Percentiles rank a stretch among this genome's conserved stretches.
These are phyloP conservation scores for Trichoderma pleuroti DNA, from an alignment of 2,329 filamentous ascomycete species.

Conservation along the genomic window DNA sequence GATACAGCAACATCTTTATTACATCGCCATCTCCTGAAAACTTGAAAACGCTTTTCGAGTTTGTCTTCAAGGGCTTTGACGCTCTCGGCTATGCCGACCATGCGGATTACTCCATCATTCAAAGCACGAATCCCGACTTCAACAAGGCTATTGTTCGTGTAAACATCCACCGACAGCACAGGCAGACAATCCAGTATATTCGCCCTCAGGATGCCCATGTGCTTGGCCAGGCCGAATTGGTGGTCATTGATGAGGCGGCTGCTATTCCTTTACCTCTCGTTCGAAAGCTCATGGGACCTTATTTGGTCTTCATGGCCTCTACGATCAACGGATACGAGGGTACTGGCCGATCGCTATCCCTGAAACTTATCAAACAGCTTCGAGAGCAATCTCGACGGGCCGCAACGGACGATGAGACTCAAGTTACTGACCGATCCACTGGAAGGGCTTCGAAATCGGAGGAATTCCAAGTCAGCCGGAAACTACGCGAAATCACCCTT, in stretches of 20 bases:
- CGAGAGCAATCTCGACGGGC: slow-evolving; percentile 81
- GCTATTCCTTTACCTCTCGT: slow-evolving; percentile 93
- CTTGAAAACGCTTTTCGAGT: slow-evolving; percentile 96
- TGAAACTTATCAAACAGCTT: slow-evolving; percentile 96
- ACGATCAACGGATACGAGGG: slow-evolving; percentile 99
- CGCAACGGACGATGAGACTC: slow-evolving; percentile 53
- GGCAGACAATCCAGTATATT: slow-evolving; percentile 98
- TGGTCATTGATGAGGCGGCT: slow-evolving; percentile 96
- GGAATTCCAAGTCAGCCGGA: slow-evolving; percentile 65
- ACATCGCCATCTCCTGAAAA: slow-evolving; percentile 97
- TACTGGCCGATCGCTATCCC: slow-evolving; percentile 86
- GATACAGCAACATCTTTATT: slow-evolving; percentile 99
- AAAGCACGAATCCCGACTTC: slow-evolving; percentile 97
- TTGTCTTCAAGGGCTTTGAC: slow-evolving; percentile 97
- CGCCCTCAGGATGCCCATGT: slow-evolving; percentile 94
- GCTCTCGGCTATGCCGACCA: slow-evolving; percentile 91
- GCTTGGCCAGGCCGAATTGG: slow-evolving; percentile 86
- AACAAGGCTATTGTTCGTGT: slow-evolving; percentile 98
- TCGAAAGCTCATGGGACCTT: slow-evolving; percentile 90
- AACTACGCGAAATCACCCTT: slow-evolving; percentile 86
- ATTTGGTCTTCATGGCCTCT: slow-evolving; percentile 98
- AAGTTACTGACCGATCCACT: slow-evolving; percentile 74
- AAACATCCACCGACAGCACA: slow-evolving; percentile 90
- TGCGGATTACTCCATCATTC: slow-evolving; percentile 94
- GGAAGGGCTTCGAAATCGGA: slow-evolving; percentile 66